Evolutionary conservation across 805 yeast genomes (phyloP), one percentile per base, ranked within the genome.

Genomic region (Yarrowia deformans): DNA sequence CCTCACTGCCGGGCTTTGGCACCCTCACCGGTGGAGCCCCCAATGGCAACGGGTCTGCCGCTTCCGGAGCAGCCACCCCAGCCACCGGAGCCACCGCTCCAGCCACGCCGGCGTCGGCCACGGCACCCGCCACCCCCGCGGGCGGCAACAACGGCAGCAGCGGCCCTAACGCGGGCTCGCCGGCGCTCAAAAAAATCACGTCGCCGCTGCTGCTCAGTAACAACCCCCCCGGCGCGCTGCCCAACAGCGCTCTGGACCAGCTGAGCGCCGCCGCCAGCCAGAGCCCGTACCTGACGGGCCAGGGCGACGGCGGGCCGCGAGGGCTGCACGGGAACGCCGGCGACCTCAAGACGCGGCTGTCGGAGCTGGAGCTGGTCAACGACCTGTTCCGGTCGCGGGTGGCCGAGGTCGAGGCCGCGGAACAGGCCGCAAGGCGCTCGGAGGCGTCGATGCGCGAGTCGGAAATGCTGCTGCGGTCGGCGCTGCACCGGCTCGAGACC

Each of bases 281-380:
- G 49, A 66, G 70, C 5, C 74, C 74, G 2, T 73, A 73, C 39
- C 55, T 73, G 55, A 34, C 68, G 1, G 67, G 70, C 6, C 48
- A 37, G 60, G 52, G 45, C 46, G 67, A 43, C 29, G n/a, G 35
- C 69, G n/a, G 12, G 35, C 8, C 37, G 8, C 10, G 8, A 8
- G 37, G 37, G 37, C 10, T 9, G 37, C 37, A 34, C n/a, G n/a
- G n/a, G 8, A 3, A 7, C 45, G 74, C 79, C 23, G 80, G 80
- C 42, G 81, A 78, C 67, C 79, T 93, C 71, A 86, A 87, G 72
- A 91, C 97, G 0, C 83, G 96, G 70, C 91, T 93, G 29, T 86
- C 90, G 13, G 98, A 94, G 77, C 83, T 94, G 71, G 98, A 94
- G 77, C 82, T 93, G 52, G 97, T 94, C 49, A 93, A 93, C 74